Evolutionary conservation across 139 green algal genomes (phyloP), one percentile per base, ranked within the genome.

Genomic region (Tetraselmis chui): DNA sequence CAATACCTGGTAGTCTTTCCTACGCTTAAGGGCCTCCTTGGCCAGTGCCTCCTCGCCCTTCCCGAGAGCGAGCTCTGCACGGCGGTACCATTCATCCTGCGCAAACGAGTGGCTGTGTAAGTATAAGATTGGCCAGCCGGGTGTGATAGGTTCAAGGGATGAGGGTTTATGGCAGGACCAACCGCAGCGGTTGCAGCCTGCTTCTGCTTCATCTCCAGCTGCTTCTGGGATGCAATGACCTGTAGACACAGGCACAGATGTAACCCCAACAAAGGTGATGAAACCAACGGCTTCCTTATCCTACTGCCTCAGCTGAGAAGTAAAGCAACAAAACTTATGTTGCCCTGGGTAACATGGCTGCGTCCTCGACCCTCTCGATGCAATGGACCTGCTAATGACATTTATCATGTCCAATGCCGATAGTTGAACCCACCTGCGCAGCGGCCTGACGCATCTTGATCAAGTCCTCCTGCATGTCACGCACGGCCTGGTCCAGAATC

Each of bases 41-140:
- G 97, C 97, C 23, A 99, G 89, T 24, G 98, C 94, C 74, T 99
- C 97, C 76, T 99, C 95, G 2, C 93, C 93, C 88, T 98, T 98
- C 75, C 90, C 78, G 25, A 99, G 88, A n/a, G 97, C 97, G 59
- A 99, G 87, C 92, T 99, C 91, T 5, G 97, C 97, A 5, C 97
- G 89, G 0, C 90, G 89, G 77, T 98, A 96, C 93, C 92, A 97
- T 80, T 95, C 91, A 74, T 97, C 87, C 86, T 92, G 84, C 76
- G 45, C n/a, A n/a, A n/a, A n/a, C n/a, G n/a, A n/a, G n/a, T n/a
- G n/a, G n/a, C n/a, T n/a, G n/a, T n/a, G n/a, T n/a, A n/a, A n/a
- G n/a, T n/a, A n/a, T n/a, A n/a, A n/a, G n/a, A n/a, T n/a, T n/a
- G n/a, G n/a, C 90, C 23, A 59, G 78, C 23, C 2, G 24, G 2